These are phyloP conservation scores for Hypoxylon sp. DNA, from an alignment of 2,329 filamentous ascomycete species.

Conservation along the genomic window DNA sequence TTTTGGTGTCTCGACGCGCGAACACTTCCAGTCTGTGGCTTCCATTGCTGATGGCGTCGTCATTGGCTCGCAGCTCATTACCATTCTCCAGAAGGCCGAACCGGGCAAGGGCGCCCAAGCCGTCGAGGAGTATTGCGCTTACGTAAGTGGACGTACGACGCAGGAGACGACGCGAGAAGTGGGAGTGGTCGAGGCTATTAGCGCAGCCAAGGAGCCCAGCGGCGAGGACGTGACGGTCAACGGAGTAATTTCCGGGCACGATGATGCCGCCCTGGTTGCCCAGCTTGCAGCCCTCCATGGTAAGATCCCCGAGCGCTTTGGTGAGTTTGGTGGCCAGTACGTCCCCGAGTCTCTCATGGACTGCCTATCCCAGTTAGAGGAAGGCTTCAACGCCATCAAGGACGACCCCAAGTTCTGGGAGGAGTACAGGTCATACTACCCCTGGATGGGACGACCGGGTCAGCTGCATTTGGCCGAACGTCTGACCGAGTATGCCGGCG, in stretches of 20 bases:
- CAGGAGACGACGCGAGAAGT: constrained; percentile 73
- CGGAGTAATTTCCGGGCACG: constrained; percentile 71
- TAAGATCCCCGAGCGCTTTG: constrained; percentile 87
- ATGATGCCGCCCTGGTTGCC: constrained; percentile 77
- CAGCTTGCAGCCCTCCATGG: constrained; percentile 87
- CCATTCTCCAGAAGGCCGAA: constrained; percentile 78
- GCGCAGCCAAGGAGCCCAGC: constrained; percentile 71
- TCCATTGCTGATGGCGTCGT: constrained; percentile 93
- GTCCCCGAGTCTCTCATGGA: constrained; percentile 99
- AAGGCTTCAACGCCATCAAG: constrained; percentile 88
- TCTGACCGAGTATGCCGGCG: constrained; percentile 88
- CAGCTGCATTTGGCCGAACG: constrained; percentile 91
- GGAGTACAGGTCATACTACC: constrained; percentile 95
- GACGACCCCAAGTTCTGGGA: constrained; percentile 96
- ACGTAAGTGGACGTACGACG: constrained; percentile 67
- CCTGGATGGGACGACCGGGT: constrained; percentile 96
- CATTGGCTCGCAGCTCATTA: constrained; percentile 96
- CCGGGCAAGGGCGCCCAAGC: constrained; percentile 77
- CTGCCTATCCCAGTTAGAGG: constrained; percentile 90
- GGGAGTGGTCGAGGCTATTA: constrained; percentile 77
- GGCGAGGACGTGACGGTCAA: constrained; percentile 76
- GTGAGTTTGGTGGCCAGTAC: constrained; percentile 97
- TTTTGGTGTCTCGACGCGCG: constrained; percentile 94
- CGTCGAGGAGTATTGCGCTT: constrained; percentile 89
- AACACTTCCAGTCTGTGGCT: constrained; percentile 91